Evolutionary conservation across 1,284 basidiomycete species (phyloP).

Genomic region (Papiliotrema flavescens): DNA sequence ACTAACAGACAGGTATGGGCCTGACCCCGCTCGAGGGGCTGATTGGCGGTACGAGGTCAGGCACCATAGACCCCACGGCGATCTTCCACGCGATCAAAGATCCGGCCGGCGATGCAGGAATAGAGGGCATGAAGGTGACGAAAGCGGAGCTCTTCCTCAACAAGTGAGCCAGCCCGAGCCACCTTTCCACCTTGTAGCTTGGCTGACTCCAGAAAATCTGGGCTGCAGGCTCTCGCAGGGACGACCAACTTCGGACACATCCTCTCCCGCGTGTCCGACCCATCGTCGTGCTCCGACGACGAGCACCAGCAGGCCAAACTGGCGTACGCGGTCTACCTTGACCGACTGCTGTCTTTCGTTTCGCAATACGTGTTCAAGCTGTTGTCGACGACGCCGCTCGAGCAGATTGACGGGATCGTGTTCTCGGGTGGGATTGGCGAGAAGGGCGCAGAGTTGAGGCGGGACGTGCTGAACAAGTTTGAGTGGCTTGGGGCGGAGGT

Average conservation of each 20-base stretch:
- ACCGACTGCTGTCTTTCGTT: slow-evolving; percentile 67
- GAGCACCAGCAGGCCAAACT: slow-evolving; percentile 50
- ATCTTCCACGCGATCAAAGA: slow-evolving; percentile 79
- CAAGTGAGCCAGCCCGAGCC: slow-evolving; percentile 51
- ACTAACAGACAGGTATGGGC: slow-evolving; percentile 35
- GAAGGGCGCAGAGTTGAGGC: slow-evolving; percentile 59
- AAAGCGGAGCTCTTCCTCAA: slow-evolving; percentile 76
- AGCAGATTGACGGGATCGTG: slow-evolving; percentile 67
- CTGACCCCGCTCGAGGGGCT: slow-evolving; percentile 55
- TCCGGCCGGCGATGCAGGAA: slow-evolving; percentile 53
- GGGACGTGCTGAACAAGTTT: slow-evolving; percentile 57
- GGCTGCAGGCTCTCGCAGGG: slow-evolving; percentile 64
- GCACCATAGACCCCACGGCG: slow-evolving; percentile 73
- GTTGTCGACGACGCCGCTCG: slow-evolving; percentile 45
- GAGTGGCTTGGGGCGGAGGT: slow-evolving; percentile 60
- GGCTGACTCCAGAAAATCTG: slow-evolving; percentile 53
- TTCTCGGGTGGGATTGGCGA: slow-evolving; percentile 87
- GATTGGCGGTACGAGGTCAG: slow-evolving; percentile 80
- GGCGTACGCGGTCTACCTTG: slow-evolving; percentile 70
- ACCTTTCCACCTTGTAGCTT: background rate
- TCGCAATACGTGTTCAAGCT: slow-evolving; percentile 73
- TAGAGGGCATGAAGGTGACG: slow-evolving; percentile 59
- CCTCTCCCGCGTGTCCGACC: slow-evolving; percentile 46
- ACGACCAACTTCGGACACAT: slow-evolving; percentile 72
- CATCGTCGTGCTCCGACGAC: slow-evolving; percentile 35